Evolutionary conservation across 495 filamentous ascomycete genomes (phyloP).

Genomic region (Podospora comata): DNA sequence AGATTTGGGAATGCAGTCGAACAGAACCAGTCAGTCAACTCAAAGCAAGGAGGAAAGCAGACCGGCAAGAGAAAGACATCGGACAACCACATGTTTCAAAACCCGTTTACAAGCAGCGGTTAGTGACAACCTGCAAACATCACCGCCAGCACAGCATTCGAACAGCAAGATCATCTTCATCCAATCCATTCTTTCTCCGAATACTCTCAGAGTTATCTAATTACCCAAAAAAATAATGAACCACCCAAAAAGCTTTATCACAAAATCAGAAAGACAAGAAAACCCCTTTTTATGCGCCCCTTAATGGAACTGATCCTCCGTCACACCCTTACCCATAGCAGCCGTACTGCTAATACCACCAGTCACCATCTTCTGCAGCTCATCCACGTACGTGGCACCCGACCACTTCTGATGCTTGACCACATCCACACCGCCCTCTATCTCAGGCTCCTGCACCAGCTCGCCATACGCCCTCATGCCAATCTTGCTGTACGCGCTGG

Average conservation of each 20-base stretch:
- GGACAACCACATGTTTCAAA: too few relatives aligned
- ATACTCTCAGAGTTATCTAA: neutral
- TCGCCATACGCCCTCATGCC: constrained; percentile 98
- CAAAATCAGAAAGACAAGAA: neutral
- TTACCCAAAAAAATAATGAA: neutral
- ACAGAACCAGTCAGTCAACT: too few relatives aligned
- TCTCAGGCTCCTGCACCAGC: constrained; percentile 95
- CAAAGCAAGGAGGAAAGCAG: too few relatives aligned
- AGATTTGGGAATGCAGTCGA: too few relatives aligned
- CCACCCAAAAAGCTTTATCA: neutral
- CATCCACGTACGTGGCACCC: constrained; percentile 90
- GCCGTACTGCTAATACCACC: constrained; percentile 87
- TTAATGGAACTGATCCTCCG: constrained; percentile 87
- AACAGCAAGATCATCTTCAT: neutral
- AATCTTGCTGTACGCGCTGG: constrained; percentile 70
- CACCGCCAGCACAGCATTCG: too few relatives aligned
- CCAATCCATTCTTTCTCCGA: neutral
- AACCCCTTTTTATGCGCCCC: neutral
- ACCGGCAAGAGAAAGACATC: too few relatives aligned
- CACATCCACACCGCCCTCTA: constrained; percentile 83
- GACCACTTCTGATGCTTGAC: constrained; percentile 99
- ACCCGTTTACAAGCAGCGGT: too few relatives aligned
- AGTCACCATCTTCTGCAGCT: constrained; percentile 93
- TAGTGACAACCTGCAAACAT: too few relatives aligned
- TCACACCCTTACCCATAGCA: constrained; percentile 97